Base-by-base conservation (phyloP, 2,329 filamentous ascomycete species). In the Pseudogymnoascus sp. region DNA sequence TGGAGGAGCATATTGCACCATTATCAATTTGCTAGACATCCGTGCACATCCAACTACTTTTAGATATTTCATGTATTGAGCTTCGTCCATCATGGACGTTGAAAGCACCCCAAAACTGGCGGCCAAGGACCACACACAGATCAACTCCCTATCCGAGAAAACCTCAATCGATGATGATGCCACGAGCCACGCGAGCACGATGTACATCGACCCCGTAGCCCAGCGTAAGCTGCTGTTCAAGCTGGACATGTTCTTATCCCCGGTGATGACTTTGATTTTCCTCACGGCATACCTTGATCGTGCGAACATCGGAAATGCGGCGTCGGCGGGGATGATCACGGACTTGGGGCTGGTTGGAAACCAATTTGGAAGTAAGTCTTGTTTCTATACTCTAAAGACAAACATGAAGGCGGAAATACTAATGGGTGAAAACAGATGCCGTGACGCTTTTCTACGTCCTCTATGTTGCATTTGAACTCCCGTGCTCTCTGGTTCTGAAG, bases 241-340 rank as follows among this genome's bases (percentile, higher is more conserved):
- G 64, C 71, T 82, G 10, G 80, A 82, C 62, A 50, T 77, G 3
- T 75, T 75, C 3, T 77, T 82, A 60, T 76, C 78, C 4, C 80
- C 80, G 0, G 77, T 84, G 62, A 80, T 84, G 64, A 83, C 82
- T 77, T 70, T 82, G 56, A 76, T 84, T 4, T 85, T 83, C 65
- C 68, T 85, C 18, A 76, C 77, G 3, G 82, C 78, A 65, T 83
- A 82, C 67, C 73, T 84, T 42, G 83, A 86, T 70, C 76, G 83
- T 62, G 75, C 76, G 18, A 82, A 82, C 66, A 82, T 84, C 40
- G 78, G 78, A 71, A 70, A 69, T 59, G 67, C 68, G 8, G 66
- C 68, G 18, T 64, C 66, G 8, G 67, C 68, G 11, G 67, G 67
- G 25, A 65, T 69, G 53, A 25, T 63, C 14, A 66, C 42, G n/a